Evolutionary conservation across 257 asterid genomes (phyloP).

Genomic region (Linderniella brevidens): DNA sequence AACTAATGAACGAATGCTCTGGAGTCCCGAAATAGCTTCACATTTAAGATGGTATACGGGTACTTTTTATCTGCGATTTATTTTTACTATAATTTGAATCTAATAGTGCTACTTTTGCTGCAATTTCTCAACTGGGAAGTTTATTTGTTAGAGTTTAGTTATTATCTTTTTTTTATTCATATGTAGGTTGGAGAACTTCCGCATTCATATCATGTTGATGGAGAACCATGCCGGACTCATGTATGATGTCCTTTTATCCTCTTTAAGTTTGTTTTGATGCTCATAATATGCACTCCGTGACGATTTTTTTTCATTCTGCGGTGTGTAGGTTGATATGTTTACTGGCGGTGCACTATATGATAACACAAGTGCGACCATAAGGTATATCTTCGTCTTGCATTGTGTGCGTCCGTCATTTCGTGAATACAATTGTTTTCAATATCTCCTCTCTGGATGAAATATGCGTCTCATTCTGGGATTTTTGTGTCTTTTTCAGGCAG

Average conservation of each 20-base stretch:
- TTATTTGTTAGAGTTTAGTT: slow-evolving; percentile 1
- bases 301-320: neutral
- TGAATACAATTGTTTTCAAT: neutral
- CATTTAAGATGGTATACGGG: no score
- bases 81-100: neutral
- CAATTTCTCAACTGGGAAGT: neutral
- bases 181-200: slow-evolving; percentile 47
- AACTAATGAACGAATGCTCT: no score
- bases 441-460: neutral
- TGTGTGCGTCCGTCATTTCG: slow-evolving; percentile 1
- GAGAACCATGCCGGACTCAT: slow-evolving; percentile 57
- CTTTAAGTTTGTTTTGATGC: neutral
- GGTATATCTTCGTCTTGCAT: slow-evolving; percentile 15
- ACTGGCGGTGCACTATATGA: slow-evolving; percentile 8
- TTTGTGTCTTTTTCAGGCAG: slow-evolving; percentile 27
- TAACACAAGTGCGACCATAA: slow-evolving; percentile 10
- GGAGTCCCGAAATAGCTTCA: neutral
- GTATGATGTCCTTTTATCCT: slow-evolving; percentile 23
- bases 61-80: neutral
- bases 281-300: neutral
- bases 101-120: neutral
- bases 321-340: slow-evolving; percentile 2
- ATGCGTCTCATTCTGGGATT: slow-evolving; percentile 4
- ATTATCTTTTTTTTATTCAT: slow-evolving; percentile 1
- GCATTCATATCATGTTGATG: slow-evolving; percentile 55